Evolutionary conservation across 2,329 filamentous ascomycete genomes (phyloP), one percentile per base, ranked within the genome.

Genomic region (Alternaria metachromatica): DNA sequence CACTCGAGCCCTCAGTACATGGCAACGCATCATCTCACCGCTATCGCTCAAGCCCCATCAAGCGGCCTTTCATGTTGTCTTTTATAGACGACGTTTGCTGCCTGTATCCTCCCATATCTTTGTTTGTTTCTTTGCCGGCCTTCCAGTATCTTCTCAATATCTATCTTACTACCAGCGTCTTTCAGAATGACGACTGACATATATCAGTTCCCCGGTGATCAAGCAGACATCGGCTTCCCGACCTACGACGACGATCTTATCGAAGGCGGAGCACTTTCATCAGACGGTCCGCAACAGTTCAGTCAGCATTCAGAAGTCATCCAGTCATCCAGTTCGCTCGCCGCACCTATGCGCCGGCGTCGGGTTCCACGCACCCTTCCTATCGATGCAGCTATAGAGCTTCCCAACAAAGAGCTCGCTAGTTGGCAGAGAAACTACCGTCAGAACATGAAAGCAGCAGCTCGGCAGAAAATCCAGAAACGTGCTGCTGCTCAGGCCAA

Each of bases 391-490:
- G 78, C 72, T 3, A 84, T 84, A 12, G 84, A 87, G 63, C 77
- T 91, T 23, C 83, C 82, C 62, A 90, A 88, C 69, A 78, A 81
- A 6, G 86, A 88, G 20, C 77, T 92, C 2, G 79, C 82, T 1
- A 76, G 79, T n/a, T 90, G 88, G 87, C 87, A 87, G 64, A 79
- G 81, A 2, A 80, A 87, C 26, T 92, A 92, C 66, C 67, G 86
- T 2, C 70, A 80, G 11, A 90, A 89, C 67, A 94, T 92, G 87
- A 80, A 77, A 1, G 77, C 79, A 12, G 84, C 82, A 9, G 71
- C 72, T 7, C 80, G 78, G 28, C 72, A 80, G 20, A 89, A 87
- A 67, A 68, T 79, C 6, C 72, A 80, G 6, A 79, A 82, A 33
- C 83, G 80, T 51, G 71, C 80, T 13, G 67, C 77, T 12, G 75